Conservation (phyloP, 2,329 filamentous ascomycete species). For the Ophiostoma sp. region DNA sequence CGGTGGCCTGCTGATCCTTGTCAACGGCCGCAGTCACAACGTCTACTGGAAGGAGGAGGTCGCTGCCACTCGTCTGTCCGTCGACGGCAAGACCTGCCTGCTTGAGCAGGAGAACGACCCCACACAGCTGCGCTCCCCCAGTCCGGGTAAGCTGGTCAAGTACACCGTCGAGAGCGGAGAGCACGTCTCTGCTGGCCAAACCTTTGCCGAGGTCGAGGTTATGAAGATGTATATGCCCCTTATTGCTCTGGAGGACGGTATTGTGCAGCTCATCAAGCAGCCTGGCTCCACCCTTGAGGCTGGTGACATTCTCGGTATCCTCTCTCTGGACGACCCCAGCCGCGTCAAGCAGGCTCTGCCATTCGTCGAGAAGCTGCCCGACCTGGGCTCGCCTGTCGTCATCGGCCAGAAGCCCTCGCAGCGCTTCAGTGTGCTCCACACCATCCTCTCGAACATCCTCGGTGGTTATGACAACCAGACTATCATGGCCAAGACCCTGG, state of each 20-base stretch:
- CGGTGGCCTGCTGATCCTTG: slow-evolving; percentile 83
- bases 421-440: slow-evolving; percentile 70
- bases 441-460: slow-evolving; percentile 80
- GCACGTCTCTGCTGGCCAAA: slow-evolving; percentile 85
- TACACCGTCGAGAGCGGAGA: slow-evolving; percentile 93
- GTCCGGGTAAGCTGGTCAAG: slow-evolving; percentile 95
- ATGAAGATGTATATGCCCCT: slow-evolving; percentile 99
- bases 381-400: slow-evolving; percentile 78
- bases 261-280: slow-evolving; percentile 98
- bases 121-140: slow-evolving; percentile 89
- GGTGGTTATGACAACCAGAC: slow-evolving; percentile 95
- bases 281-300: slow-evolving; percentile 96
- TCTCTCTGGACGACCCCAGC: slow-evolving; percentile 88
- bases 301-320: slow-evolving; percentile 96
- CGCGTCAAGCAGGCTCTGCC: slow-evolving; percentile 95
- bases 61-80: slow-evolving; percentile 87
- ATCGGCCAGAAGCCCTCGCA: slow-evolving; percentile 89
- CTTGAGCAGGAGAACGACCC: slow-evolving; percentile 99
- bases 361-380: slow-evolving; percentile 84
- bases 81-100: slow-evolving; percentile 96
- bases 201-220: slow-evolving; percentile 96
- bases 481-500: slow-evolving; percentile 82
- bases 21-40: slow-evolving; percentile 91
- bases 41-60: slow-evolving; percentile 99
- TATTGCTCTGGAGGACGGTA: slow-evolving; percentile 87